Evolutionary conservation across 1,284 basidiomycete species (phyloP).

Genomic region (Trichosporon ovoides): DNA sequence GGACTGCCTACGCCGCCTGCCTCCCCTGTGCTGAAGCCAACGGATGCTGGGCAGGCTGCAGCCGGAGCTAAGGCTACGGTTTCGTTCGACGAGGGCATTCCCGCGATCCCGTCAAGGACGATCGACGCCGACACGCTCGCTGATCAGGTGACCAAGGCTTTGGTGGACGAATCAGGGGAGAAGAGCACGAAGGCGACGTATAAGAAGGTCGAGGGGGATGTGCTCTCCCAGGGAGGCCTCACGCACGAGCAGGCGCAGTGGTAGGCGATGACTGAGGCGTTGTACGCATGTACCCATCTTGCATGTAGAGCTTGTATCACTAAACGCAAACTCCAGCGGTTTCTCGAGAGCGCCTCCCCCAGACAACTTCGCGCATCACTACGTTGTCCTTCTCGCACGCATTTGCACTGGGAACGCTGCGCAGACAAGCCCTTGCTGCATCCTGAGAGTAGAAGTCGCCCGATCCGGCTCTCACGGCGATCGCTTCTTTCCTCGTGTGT

Average conservation of each 20-base stretch:
- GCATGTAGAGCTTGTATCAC: background rate
- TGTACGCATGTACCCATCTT: background rate
- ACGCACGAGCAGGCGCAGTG: slow-evolving; percentile 67
- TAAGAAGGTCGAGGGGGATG: slow-evolving; percentile 79
- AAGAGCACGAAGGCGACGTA: slow-evolving; percentile 60
- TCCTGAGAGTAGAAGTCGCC: too few species aligned
- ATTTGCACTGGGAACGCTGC: too few species aligned
- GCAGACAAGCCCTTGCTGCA: too few species aligned
- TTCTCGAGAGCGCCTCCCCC: too few species aligned
- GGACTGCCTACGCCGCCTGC: slow-evolving; percentile 55
- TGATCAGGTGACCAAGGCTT: slow-evolving; percentile 49
- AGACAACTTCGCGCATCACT: too few species aligned
- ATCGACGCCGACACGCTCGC: slow-evolving; percentile 52
- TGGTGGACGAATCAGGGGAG: slow-evolving; percentile 34
- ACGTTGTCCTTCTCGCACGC: too few species aligned
- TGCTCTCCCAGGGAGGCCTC: slow-evolving; percentile 54
- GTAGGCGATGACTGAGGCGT: slow-evolving; percentile 55
- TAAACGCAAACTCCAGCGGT: too few species aligned
- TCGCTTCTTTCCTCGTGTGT: too few species aligned
- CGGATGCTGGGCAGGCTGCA: background rate
- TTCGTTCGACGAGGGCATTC: background rate
- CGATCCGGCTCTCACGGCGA: too few species aligned
- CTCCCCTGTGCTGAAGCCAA: slow-evolving; percentile 40
- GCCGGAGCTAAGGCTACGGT: slow-evolving; percentile 2
- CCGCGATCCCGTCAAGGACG: slow-evolving; percentile 5